A percentile compares a stretch with the other conserved stretches of the same genome.
These are phyloP conservation scores for Phycomyces nitens DNA, from an alignment of 192 early-diverging fungal species.

Conservation along the genomic window DNA sequence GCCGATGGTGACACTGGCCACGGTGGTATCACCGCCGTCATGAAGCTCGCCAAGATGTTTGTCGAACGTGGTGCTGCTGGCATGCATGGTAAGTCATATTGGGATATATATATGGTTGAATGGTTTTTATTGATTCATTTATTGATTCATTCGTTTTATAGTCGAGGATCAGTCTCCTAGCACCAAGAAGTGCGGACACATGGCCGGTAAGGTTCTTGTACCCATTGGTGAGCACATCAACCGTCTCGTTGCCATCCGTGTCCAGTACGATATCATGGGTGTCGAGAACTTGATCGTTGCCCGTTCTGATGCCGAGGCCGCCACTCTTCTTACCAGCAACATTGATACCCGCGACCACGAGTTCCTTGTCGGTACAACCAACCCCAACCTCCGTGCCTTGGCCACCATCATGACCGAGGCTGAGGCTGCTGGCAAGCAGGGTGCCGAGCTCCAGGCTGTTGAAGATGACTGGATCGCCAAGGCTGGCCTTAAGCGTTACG, in stretches of 20 bases:
- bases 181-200: conserved; percentile 99
- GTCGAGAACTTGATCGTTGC: conserved; percentile 92
- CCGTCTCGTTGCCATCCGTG: conserved; percentile 89
- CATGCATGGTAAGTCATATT: conserved; percentile 62
- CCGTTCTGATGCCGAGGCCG: conserved; percentile 96
- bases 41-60: conserved; percentile 98
- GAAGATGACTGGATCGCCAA: conserved; percentile 84
- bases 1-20: conserved; percentile 99
- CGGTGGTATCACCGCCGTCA: conserved; percentile 96
- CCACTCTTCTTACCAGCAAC: conserved; percentile 94
- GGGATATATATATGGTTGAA: conserved; percentile 59
- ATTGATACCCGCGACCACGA: conserved; percentile 95
- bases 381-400: conserved; percentile 66
- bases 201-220: conserved; percentile 98
- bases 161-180: conserved; percentile 91
- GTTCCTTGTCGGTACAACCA: conserved; percentile 92
- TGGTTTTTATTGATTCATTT: conserved; percentile 19
- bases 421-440: conserved; percentile 66
- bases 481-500: conserved; percentile 83
- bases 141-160: conserved; percentile 7
- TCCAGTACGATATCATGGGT: conserved; percentile 98
- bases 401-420: conserved; percentile 78
- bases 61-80: conserved; percentile 96
- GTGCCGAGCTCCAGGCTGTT: conserved; percentile 76
- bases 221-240: conserved; percentile 98